Base-by-base conservation (phyloP, 306 rosid genomes). In the Pyrus betulifolia region DNA sequence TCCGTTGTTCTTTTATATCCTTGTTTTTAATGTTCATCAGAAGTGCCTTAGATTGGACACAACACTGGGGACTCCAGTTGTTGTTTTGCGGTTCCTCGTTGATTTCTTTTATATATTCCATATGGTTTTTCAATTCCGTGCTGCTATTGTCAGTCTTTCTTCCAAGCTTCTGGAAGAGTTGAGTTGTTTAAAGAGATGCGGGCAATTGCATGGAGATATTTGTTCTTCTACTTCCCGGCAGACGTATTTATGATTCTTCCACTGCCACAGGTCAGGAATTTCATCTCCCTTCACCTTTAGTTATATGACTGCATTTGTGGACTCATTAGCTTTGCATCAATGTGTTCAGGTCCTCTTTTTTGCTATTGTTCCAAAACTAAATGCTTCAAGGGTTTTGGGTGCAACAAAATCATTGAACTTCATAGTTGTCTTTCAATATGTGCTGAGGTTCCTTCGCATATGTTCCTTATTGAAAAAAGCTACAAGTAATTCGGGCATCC, bases 1-100 rank as follows among this genome's bases (percentile, higher is more conserved):
- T 73, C 84, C 84, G 27, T 40, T 83, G 63, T 83, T 83, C 72
- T 76, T 55, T 38, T 83, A 83, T 61, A 25, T 71, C 61, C 86
- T 80, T 25, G 80, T 76, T 80, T 33, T 83, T 18, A 28, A 79
- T 61, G 55, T 49, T n/a, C 28, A 49, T 4, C 25, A 67, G 27
- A 79, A 66, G 49, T 83, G 86, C 45, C 70, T 79, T 59, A 27
- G 62, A 68, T 22, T 78, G 71, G 83, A 83, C 76, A 23, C 22
- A 23, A 79, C 52, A 55, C 51, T 83, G 78, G 74, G 33, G 51
- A 49, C 13, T 3, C 57, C 22, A 17, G 78, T 73, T 6, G 22
- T 63, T 38, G 68, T 83, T 38, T 30, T 79, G 54, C 69, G 86
- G n/a, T 76, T 31, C 11, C 2, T 79, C 15, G 74, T 74, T 0